These are phyloP conservation scores for Cornus suecica DNA, from an alignment of 148 eudicot genomes.

Conservation along the genomic window DNA sequence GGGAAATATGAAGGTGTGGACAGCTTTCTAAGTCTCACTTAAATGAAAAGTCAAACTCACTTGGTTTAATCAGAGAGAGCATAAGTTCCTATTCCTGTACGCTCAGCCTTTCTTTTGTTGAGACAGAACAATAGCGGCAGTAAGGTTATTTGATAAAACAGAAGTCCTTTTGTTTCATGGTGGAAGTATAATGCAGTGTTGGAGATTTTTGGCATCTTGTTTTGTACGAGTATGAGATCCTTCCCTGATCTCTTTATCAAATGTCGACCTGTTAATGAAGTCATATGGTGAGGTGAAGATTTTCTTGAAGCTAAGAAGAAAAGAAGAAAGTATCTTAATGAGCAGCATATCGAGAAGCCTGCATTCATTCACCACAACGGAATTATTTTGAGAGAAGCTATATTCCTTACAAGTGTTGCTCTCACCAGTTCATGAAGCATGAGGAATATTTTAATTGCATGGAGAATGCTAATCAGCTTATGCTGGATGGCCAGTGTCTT, in stretches of 20 bases:
- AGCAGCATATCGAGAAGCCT: neutral
- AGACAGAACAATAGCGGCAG: neutral
- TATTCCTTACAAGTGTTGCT: neutral
- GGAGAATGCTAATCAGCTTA: neutral
- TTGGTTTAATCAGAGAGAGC: neutral
- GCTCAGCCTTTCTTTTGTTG: neutral
- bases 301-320: neutral
- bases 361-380: neutral
- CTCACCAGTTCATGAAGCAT: neutral
- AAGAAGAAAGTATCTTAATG: neutral
- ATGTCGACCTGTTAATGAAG: neutral
- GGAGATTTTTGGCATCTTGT: neutral
- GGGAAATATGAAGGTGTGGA: neutral
- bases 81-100: neutral
- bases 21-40: neutral
- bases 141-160: neutral
- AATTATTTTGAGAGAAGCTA: neutral
- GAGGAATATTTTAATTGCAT: neutral
- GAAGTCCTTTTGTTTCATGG: neutral
- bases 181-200: neutral
- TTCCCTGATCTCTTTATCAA: neutral
- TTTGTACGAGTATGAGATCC: neutral
- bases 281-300: neutral
- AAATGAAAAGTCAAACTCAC: neutral
- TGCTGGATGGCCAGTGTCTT: neutral